These are phyloP conservation scores for Lasiodiplodia citricola DNA, from an alignment of 2,329 filamentous ascomycete species.

Conservation along the genomic window DNA sequence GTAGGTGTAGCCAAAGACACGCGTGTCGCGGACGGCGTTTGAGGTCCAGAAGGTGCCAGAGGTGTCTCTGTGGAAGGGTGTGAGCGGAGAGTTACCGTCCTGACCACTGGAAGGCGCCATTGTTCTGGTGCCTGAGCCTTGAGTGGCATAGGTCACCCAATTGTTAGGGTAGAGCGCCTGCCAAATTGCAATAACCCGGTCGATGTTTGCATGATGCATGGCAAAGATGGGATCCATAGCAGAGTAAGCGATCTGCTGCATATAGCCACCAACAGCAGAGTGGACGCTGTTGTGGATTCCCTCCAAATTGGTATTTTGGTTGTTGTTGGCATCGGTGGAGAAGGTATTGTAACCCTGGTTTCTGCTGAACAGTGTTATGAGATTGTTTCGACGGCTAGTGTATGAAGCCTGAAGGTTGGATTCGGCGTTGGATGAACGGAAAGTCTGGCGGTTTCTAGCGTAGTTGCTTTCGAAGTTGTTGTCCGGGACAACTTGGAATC, in stretches of 20 bases:
- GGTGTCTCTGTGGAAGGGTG: conserved; percentile 37
- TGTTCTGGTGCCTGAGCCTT: conserved; percentile 43
- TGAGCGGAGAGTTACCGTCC: conserved; percentile 55
- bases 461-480: conserved; percentile 41
- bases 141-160: conserved; percentile 62
- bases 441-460: conserved; percentile 22
- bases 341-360: conserved; percentile 28
- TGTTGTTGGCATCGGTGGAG: conserved; percentile 28
- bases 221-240: conserved; percentile 73
- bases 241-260: conserved; percentile 73
- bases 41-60: conserved; percentile 40
- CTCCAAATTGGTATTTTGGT: conserved; percentile 25
- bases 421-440: conserved; percentile 53
- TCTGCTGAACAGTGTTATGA: conserved; percentile 30
- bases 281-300: conserved; percentile 39
- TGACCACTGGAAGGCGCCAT: conserved; percentile 52
- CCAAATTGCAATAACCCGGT: conserved; percentile 72
- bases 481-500: conserved; percentile 34
- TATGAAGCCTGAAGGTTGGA: conserved; percentile 25
- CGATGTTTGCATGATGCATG: conserved; percentile 44
- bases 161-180: conserved; percentile 72
- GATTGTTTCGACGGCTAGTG: conserved; percentile 26
- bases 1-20: conserved; percentile 42
- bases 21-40: conserved; percentile 35
- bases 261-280: conserved; percentile 36